These are phyloP conservation scores for Cymbopogon flexuosus DNA, from an alignment of 202 grass and related monocot species.

Conservation along the genomic window DNA sequence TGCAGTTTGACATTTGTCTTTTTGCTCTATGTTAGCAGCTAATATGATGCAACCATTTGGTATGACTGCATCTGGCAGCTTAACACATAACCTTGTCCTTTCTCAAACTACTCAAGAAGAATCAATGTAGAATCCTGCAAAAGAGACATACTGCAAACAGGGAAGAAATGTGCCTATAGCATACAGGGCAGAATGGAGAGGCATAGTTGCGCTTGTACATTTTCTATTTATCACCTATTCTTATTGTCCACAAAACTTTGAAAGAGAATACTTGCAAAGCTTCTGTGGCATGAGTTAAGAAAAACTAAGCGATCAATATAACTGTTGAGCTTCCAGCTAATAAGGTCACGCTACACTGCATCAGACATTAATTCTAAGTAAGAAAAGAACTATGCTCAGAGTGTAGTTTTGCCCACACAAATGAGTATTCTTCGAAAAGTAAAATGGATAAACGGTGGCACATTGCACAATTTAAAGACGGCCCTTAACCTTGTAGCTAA, in stretches of 20 bases:
- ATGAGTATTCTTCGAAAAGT: neutral
- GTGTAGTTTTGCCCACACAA: neutral
- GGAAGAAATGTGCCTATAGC: neutral
- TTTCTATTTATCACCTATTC: neutral
- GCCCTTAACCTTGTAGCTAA: constrained; percentile 1
- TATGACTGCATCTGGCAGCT: neutral
- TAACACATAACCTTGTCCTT: neutral
- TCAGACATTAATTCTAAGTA: neutral
- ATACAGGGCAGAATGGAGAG: neutral
- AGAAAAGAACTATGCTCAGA: neutral
- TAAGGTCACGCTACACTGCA: neutral
- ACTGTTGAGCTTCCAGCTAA: constrained; percentile 6
- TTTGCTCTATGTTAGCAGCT: neutral
- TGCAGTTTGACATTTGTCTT: neutral
- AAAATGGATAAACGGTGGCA: neutral
- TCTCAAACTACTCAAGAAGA: constrained; percentile 1
- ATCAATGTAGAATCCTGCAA: neutral
- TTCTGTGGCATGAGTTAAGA: neutral
- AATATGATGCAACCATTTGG: neutral
- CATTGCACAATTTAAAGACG: constrained; percentile 3
- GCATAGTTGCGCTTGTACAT: neutral
- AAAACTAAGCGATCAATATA: neutral
- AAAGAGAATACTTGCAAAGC: neutral
- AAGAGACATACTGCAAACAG: neutral
- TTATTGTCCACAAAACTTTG: neutral